phyloP scores from a whole-genome alignment of 2,329 filamentous ascomycete genomes.

The Rhinocladiella similis region DNA sequence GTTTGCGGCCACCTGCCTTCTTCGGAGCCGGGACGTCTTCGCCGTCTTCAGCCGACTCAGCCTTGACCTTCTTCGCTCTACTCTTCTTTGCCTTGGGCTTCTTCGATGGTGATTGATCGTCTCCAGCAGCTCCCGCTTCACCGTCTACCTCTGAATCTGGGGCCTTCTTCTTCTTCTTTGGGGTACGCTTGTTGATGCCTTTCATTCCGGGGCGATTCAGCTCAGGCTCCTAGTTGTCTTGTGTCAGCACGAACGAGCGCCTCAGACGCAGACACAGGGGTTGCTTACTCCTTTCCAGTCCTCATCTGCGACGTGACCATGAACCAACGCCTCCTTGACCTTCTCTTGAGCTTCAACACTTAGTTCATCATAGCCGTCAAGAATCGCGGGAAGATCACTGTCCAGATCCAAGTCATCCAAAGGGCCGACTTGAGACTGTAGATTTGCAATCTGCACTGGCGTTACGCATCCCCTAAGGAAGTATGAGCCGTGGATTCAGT shows the following conservation, averaged over 20 bases:
- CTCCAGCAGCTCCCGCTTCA: conserved; percentile 22
- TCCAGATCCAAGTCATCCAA: conserved; percentile 42
- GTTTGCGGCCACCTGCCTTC: conserved; percentile 9
- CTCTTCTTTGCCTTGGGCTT: conserved; percentile 25
- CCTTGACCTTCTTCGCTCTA: conserved; percentile 32
- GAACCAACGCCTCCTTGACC: conserved; percentile 67
- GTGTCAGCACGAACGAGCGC: conserved; percentile 5
- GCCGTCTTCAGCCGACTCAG: conserved; percentile 32
- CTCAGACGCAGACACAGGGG: conserved; percentile 6
- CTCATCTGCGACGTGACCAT: conserved; percentile 79
- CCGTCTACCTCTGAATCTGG: conserved; percentile 37
- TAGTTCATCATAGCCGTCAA: conserved; percentile 83
- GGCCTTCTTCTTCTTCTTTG: conserved; percentile 36
- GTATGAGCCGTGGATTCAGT: neutral
- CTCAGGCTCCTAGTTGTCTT: conserved; percentile 63
- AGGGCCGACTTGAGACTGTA: conserved; percentile 58
- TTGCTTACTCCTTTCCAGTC: conserved; percentile 82
- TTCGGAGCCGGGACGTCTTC: conserved; percentile 10
- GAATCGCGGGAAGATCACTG: conserved; percentile 57
- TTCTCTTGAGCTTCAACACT: conserved; percentile 69
- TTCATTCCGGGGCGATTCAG: conserved; percentile 68
- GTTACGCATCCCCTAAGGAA: conserved; percentile 79
- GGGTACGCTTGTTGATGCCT: conserved; percentile 57
- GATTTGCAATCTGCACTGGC: conserved; percentile 67
- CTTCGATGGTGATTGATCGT: conserved; percentile 25